Evolutionary conservation across 768 basidiomycete species (phyloP), one percentile per base, ranked within the genome.

Genomic region (Pleurotus sapidus): DNA sequence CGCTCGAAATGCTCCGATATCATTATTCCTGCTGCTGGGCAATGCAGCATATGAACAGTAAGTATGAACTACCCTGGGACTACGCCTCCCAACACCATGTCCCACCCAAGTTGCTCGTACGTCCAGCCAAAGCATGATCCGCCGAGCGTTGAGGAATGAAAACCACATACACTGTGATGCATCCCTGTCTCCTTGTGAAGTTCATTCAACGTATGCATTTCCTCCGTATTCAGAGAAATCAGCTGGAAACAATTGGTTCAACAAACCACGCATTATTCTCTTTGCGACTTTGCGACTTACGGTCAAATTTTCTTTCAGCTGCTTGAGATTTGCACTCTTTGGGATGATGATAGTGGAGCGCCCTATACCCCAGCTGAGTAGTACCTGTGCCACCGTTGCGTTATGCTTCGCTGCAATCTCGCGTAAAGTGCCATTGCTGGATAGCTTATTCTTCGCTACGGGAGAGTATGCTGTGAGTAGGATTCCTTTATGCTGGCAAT

Each of bases 341-440:
- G 88, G 87, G 62, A 88, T 78, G 54, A 86, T 78, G 23, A 79
- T 74, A 38, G 85, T 78, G 5, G 80, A 80, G 23, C 83, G 78
- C 63, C 86, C 83, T 17, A 82, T 81, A 5, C 80, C 82, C 88
- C 88, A 89, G 60, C 81, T 75, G n/a, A 89, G 70, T 24, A 87
- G 65, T 17, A 87, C 77, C 65, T 86, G 84, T 1, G 79, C 79
- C 1, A 70, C 61, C 3, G 71, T 70, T 9, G 60, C 68, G 27
- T 60, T 56, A 54, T 71, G 61, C 47, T 67, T 67, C 14, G 56
- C 58, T 2, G 75, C 73, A 6, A 78, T 62, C 3, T 55, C 40
- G 3, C 55, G 20, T 24, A 77, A 45, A 7, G 63, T 63, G 15
- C 66, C 56, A 56, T 77, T 70, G 6, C 45, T 20, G 12, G 55